A percentile compares a stretch with the other conserved stretches of the same genome.
Evolutionary conservation across 768 basidiomycete genomes (phyloP).

Genomic region (Hemileccinum rubropunctum): DNA sequence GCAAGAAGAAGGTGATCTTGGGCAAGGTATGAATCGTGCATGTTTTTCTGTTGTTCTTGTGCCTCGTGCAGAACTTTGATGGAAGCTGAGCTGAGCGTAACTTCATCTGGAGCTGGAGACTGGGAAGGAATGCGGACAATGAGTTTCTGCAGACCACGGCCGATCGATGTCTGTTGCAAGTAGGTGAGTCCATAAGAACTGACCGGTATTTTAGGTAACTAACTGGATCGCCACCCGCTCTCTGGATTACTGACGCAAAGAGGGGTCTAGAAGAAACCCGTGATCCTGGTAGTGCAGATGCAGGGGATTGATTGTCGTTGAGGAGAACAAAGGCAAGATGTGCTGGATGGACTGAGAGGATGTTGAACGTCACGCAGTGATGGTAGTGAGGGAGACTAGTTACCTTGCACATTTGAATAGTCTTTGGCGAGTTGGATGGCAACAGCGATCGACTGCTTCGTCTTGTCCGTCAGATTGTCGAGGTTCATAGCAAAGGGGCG

Average conservation of each 20-base stretch:
- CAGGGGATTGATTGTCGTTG: constrained; percentile 53
- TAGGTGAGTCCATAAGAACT: not conserved
- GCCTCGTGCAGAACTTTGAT: constrained; percentile 73
- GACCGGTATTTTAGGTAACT: constrained; percentile 21
- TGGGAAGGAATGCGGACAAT: constrained; percentile 84
- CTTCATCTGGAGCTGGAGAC: constrained; percentile 82
- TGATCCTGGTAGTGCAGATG: constrained; percentile 34
- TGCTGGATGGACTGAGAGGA: constrained; percentile 64
- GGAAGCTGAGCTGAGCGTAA: constrained; percentile 54
- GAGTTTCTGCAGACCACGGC: constrained; percentile 68
- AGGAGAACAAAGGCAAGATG: constrained; percentile 83
- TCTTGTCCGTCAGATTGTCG: constrained; percentile 80
- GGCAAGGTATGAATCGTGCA: constrained; percentile 90
- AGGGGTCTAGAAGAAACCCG: constrained; percentile 48
- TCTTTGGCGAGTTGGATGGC: constrained; percentile 83
- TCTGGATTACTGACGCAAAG: constrained; percentile 73
- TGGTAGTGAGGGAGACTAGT: not conserved
- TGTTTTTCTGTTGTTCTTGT: constrained; percentile 71
- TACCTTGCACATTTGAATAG: constrained; percentile 79
- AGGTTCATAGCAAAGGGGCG: constrained; percentile 40
- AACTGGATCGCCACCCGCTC: constrained; percentile 84
- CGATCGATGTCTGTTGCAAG: constrained; percentile 47
- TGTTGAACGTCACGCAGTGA: not conserved
- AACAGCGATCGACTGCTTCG: constrained; percentile 63
- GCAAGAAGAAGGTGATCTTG: constrained; percentile 91